A percentile compares a stretch with the other conserved stretches of the same genome.
phyloP scores from a whole-genome alignment of 345 rosid species.

The Microcos paniculata region DNA sequence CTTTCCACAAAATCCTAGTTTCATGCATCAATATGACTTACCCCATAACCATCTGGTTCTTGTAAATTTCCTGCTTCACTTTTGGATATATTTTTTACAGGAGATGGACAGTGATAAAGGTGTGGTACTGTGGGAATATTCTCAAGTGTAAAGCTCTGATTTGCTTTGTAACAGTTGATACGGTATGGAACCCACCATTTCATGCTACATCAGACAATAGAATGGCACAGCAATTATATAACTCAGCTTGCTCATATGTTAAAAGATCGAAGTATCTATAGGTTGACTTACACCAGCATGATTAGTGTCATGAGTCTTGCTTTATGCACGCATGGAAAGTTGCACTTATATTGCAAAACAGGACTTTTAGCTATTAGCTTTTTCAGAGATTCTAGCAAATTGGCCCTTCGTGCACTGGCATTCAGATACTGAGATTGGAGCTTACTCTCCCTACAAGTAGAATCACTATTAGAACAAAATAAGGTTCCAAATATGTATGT shows the following conservation, averaged over 20 bases:
- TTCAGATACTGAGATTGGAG: slow-evolving; percentile 19
- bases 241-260: neutral
- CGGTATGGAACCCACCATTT: slow-evolving; percentile 35
- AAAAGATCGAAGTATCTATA: neutral
- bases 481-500: neutral
- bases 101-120: slow-evolving; percentile 30
- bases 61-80: slow-evolving; percentile 10
- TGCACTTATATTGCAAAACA: slow-evolving; percentile 31
- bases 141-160: slow-evolving; percentile 26
- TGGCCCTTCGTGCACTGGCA: slow-evolving; percentile 8
- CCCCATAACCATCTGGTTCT: neutral
- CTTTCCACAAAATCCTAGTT: neutral
- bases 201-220: slow-evolving; percentile 30
- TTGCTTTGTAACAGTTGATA: slow-evolving; percentile 9
- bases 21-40: neutral
- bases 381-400: slow-evolving; percentile 22
- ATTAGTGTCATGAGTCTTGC: slow-evolving; percentile 34
- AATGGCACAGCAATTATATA: slow-evolving; percentile 13
- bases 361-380: slow-evolving; percentile 33
- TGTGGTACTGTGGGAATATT: slow-evolving; percentile 31
- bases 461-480: neutral
- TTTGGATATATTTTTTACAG: slow-evolving; percentile 2
- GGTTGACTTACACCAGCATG: slow-evolving; percentile 29
- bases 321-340: slow-evolving; percentile 30
- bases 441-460: slow-evolving; percentile 24